A percentile compares a stretch with the other conserved stretches of the same genome.
phyloP scores from a whole-genome alignment of 1,284 basidiomycete genomes.

The Agaricales sp. region DNA sequence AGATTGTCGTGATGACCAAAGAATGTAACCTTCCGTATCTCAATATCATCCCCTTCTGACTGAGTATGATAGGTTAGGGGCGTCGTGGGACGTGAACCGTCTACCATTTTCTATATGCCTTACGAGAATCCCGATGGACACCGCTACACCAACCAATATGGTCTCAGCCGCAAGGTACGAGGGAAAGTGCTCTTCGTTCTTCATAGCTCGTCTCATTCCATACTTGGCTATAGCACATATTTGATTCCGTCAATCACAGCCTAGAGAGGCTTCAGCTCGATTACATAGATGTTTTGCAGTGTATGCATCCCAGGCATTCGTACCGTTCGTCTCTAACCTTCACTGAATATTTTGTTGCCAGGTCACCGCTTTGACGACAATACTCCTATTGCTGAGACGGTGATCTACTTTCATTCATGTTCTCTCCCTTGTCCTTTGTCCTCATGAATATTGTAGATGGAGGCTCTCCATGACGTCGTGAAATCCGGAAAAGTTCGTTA shows the following conservation, averaged over 20 bases:
- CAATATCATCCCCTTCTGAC: no score
- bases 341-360: no score
- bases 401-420: constrained; percentile 10
- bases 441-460: constrained; percentile 18
- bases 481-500: constrained; percentile 36
- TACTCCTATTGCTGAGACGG: constrained; percentile 50
- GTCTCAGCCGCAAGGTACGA: constrained; percentile 38
- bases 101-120: constrained; percentile 6
- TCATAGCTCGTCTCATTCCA: background rate
- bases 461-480: constrained; percentile 20
- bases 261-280: constrained; percentile 58
- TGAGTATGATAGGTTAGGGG: constrained; percentile 22
- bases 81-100: constrained; percentile 23
- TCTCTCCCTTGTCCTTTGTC: background rate
- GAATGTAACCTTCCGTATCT: constrained; percentile 23
- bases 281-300: constrained; percentile 62
- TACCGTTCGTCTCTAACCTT: background rate
- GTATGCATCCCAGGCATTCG: constrained; percentile 24
- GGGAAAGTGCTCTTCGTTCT: no score
- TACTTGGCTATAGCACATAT: constrained; percentile 42
- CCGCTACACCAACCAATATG: constrained; percentile 53
- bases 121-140: background rate
- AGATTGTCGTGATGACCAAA: constrained; percentile 75
- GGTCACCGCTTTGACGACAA: constrained; percentile 52
- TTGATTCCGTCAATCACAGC: constrained; percentile 61